phyloP scores from a whole-genome alignment of 441 rosid genomes.

The Biscutella laevigata region DNA sequence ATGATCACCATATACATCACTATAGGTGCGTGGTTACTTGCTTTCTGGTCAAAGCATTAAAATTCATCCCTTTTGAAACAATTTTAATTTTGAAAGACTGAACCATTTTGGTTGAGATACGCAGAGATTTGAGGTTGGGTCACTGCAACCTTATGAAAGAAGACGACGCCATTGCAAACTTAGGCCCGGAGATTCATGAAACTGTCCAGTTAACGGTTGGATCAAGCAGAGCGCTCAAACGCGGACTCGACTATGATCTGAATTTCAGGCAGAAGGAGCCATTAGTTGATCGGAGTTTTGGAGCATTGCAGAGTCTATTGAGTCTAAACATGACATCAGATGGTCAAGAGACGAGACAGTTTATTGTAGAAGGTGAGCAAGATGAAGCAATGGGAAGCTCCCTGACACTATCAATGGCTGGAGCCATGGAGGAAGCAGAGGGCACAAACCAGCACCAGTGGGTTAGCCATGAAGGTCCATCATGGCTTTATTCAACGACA shows the following conservation, averaged over 20 bases:
- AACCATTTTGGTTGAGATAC: constrained; percentile 15
- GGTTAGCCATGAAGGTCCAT: constrained; percentile 33
- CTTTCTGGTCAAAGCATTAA: background rate
- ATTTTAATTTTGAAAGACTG: background rate
- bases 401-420: constrained; percentile 54
- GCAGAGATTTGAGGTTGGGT: constrained; percentile 77
- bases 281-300: constrained; percentile 30
- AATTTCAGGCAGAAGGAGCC: constrained; percentile 25
- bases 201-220: constrained; percentile 19
- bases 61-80: background rate
- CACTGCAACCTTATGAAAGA: constrained; percentile 59
- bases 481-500: constrained; percentile 45
- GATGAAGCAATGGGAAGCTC: constrained; percentile 35
- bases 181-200: constrained; percentile 37
- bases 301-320: constrained; percentile 28
- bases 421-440: constrained; percentile 34
- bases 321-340: constrained; percentile 28
- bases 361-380: constrained; percentile 48
- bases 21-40: constrained; percentile 37
- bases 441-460: constrained; percentile 29
- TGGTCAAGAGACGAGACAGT: constrained; percentile 48
- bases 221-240: constrained; percentile 26
- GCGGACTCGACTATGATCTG: constrained; percentile 19
- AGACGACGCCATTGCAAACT: constrained; percentile 28
- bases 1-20: too few species aligned